Conservation (phyloP, 306 rosid genomes). For the Carpinus viminea region DNA sequence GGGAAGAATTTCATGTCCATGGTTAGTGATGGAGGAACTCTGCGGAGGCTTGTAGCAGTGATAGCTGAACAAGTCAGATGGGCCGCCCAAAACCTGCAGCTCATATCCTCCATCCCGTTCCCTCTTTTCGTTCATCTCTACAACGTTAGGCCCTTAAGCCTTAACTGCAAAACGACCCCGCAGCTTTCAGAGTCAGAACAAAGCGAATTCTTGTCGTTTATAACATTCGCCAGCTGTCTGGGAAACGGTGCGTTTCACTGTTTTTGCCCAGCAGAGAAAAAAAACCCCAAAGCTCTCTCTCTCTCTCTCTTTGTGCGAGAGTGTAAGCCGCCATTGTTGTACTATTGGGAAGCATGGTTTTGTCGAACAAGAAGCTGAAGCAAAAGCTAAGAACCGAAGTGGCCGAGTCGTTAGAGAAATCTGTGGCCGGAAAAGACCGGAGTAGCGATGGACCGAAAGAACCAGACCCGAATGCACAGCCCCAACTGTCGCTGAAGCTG, state of each 20-base stretch:
- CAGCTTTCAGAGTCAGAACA: neutral
- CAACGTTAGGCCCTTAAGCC: too few relatives aligned
- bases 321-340: conserved; percentile 7
- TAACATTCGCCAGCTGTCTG: too few relatives aligned
- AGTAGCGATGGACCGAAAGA: conserved; percentile 20
- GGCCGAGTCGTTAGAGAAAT: conserved; percentile 31
- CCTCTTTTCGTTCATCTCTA: too few relatives aligned
- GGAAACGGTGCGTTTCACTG: neutral
- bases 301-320: neutral
- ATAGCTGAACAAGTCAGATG: too few relatives aligned
- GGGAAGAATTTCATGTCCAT: too few relatives aligned
- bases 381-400: conserved; percentile 59
- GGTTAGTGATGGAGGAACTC: too few relatives aligned
- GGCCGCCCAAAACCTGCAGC: too few relatives aligned
- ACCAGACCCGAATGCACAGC: conserved; percentile 22
- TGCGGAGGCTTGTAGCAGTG: too few relatives aligned
- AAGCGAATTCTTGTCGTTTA: neutral
- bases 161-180: neutral
- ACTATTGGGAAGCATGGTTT: conserved; percentile 53
- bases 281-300: neutral
- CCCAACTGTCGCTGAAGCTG: conserved; percentile 34
- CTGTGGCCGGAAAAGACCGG: conserved; percentile 25
- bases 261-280: neutral
- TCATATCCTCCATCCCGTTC: too few relatives aligned
- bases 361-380: conserved; percentile 88